Evolutionary conservation across 2,329 filamentous ascomycete genomes (phyloP).

Genomic region (Beauveria bassiana): DNA sequence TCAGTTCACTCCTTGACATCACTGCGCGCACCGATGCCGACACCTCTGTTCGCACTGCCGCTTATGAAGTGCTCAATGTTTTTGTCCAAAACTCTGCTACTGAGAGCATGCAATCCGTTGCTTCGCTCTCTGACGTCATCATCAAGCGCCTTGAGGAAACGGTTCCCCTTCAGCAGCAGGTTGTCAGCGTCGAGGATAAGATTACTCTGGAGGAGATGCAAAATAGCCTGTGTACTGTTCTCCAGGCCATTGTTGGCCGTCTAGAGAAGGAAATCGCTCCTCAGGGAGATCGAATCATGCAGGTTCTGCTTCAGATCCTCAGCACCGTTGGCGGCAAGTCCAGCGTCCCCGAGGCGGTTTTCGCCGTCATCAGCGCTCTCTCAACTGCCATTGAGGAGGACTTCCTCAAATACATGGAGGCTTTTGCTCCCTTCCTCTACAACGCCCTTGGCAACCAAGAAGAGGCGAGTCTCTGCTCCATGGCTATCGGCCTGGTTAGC

Average conservation of each 20-base stretch:
- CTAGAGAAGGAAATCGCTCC: conserved; percentile 86
- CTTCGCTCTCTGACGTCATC: conserved; percentile 76
- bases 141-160: conserved; percentile 88
- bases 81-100: conserved; percentile 88
- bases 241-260: conserved; percentile 84
- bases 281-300: conserved; percentile 91
- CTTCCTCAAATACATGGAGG: conserved; percentile 96
- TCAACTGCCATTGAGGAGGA: conserved; percentile 86
- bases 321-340: conserved; percentile 74
- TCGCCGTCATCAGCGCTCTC: conserved; percentile 85
- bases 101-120: conserved; percentile 75
- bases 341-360: conserved; percentile 87
- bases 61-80: conserved; percentile 92
- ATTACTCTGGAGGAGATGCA: conserved; percentile 97
- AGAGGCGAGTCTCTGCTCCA: conserved; percentile 85
- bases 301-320: conserved; percentile 74
- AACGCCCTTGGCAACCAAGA: conserved; percentile 93
- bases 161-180: conserved; percentile 79
- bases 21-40: conserved; percentile 79
- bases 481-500: conserved; percentile 95
- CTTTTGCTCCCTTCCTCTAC: conserved; percentile 86
- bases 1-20: conserved; percentile 74
- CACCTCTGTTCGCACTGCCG: conserved; percentile 83
- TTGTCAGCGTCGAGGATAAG: conserved; percentile 94
- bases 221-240: conserved; percentile 84